These are phyloP conservation scores for Pinguiococcus pyrenoidosus DNA, from an alignment of 108 stramenopile genomes.

Conservation along the genomic window DNA sequence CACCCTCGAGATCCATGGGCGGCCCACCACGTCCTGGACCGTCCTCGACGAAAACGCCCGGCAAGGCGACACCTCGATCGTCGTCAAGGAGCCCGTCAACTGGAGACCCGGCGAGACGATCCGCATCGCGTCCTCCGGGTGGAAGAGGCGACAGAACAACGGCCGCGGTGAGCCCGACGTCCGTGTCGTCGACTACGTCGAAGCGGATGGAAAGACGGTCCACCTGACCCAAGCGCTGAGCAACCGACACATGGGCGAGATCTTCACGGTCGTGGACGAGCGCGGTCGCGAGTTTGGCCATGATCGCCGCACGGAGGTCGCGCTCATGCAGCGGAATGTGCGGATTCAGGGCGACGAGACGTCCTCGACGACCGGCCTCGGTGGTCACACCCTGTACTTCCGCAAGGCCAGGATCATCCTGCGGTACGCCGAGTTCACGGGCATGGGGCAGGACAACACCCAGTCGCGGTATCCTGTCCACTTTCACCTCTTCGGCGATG, in stretches of 20 bases:
- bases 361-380: conserved; percentile 4
- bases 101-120: conserved; percentile 12
- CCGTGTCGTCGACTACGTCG: not conserved
- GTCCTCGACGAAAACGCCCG: not conserved
- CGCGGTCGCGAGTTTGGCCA: not conserved
- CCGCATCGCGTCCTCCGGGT: not conserved
- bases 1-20: conserved; percentile 13
- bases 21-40: conserved; percentile 1
- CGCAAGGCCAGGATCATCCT: conserved; percentile 4
- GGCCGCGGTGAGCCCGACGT: conserved; percentile 7
- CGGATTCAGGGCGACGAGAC: conserved; percentile 21
- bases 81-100: conserved; percentile 6
- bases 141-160: too few species aligned
- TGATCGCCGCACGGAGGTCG: conserved; percentile 16
- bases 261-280: not conserved
- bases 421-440: conserved; percentile 10
- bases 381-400: conserved; percentile 15
- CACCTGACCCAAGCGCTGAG: not conserved
- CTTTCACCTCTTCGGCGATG: conserved; percentile 27
- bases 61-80: not conserved
- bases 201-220: not conserved
- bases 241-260: not conserved
- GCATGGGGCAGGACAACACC: conserved; percentile 11
- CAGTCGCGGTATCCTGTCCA: conserved; percentile 37
- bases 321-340: conserved; percentile 20